Conservation (phyloP, 2,329 filamentous ascomycete genomes). For the Basipetospora chlamydospora region DNA sequence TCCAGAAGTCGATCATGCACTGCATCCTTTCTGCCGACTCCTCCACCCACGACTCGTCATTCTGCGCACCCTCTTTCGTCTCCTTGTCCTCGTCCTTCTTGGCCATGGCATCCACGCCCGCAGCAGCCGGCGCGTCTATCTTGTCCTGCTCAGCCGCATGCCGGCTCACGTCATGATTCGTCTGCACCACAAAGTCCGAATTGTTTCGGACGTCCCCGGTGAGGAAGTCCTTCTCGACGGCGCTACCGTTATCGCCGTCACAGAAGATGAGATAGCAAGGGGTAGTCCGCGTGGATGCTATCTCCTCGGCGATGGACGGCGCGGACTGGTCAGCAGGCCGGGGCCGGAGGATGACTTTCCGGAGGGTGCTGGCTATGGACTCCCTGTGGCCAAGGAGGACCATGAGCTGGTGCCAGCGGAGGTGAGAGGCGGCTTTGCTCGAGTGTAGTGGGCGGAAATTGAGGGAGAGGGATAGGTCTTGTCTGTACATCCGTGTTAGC, state of each 20-base stretch:
- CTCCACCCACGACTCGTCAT: slow-evolving; percentile 9
- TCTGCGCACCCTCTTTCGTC: no score
- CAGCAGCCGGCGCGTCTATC: background rate
- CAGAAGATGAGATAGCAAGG: slow-evolving; percentile 18
- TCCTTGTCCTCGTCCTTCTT: no score
- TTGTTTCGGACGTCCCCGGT: slow-evolving; percentile 8
- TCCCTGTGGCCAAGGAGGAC: slow-evolving; percentile 12
- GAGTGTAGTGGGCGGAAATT: slow-evolving; percentile 26
- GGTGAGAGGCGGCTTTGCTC: slow-evolving; percentile 3
- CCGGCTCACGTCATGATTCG: slow-evolving; percentile 1
- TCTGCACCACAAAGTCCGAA: background rate
- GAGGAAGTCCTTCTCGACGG: slow-evolving; percentile 16
- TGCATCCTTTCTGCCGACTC: slow-evolving; percentile 12
- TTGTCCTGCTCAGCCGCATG: background rate
- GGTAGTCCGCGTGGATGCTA: slow-evolving; percentile 11
- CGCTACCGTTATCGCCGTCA: slow-evolving; percentile 10
- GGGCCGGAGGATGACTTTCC: slow-evolving; percentile 10
- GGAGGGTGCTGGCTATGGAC: slow-evolving; percentile 14
- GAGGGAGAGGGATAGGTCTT: slow-evolving; percentile 28
- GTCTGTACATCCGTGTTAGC: slow-evolving; percentile 3
- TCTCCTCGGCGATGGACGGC: slow-evolving; percentile 7
- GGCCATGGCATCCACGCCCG: background rate
- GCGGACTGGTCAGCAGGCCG: background rate
- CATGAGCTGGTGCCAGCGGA: slow-evolving; percentile 14
- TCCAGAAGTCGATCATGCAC: slow-evolving; percentile 4